phyloP scores from a whole-genome alignment of 148 eudicot genomes.

The Chenopodium formosanum region DNA sequence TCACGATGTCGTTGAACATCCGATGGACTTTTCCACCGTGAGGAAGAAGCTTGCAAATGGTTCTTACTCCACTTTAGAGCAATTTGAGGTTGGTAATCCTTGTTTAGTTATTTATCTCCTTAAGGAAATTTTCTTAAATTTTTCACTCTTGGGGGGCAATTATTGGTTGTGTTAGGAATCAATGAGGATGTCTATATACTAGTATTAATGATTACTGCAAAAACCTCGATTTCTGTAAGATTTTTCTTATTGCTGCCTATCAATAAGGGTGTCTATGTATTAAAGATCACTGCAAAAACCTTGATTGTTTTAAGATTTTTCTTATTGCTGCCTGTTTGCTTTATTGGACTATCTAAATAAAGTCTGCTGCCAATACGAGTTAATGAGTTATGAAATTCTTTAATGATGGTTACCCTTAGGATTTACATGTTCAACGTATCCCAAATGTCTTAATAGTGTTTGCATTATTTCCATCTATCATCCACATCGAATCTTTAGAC shows the following conservation, averaged over 20 bases:
- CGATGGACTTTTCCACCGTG: conserved; percentile 93
- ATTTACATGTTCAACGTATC: background rate
- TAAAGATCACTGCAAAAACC: background rate
- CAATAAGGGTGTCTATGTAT: conserved; percentile 1
- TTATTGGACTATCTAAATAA: background rate
- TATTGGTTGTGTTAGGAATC: background rate
- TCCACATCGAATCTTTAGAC: background rate
- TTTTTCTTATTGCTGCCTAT: conserved; percentile 8
- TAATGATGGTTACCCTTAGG: background rate
- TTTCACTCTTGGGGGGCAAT: background rate
- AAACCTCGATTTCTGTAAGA: background rate
- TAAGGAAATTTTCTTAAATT: background rate
- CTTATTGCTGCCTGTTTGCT: conserved; percentile 3
- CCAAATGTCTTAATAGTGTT: background rate
- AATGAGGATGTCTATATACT: conserved; percentile 4
- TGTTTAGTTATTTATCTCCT: background rate
- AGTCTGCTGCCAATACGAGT: background rate
- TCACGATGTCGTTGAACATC: conserved; percentile 75
- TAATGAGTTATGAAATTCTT: background rate
- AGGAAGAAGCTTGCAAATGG: conserved; percentile 78
- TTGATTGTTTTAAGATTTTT: background rate
- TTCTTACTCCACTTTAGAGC: conserved; percentile 63
- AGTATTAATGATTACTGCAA: background rate
- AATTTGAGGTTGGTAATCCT: conserved; percentile 69
- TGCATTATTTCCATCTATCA: background rate